Evolutionary conservation across 2,329 filamentous ascomycete species (phyloP), one percentile per base, ranked within the genome.

Genomic region (Xylaria sp.): DNA sequence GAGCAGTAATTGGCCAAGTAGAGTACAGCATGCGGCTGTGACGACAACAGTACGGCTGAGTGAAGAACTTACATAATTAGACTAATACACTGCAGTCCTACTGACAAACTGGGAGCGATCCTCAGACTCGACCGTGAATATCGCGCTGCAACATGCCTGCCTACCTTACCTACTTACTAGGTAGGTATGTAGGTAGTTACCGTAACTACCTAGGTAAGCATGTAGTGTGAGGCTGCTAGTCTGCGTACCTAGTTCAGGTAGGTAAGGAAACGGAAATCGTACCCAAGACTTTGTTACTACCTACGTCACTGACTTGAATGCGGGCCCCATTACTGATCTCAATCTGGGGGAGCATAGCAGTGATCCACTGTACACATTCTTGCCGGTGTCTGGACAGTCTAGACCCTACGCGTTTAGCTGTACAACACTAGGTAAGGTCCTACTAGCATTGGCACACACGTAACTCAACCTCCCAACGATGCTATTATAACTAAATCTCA

Each of bases 11-110:
- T 15, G 25, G 48, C 25, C 55, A 54, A 52, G 56, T 57, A 55
- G 8, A 68, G 57, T 28, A 64, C 66, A 68, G 33, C 15, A 36
- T 66, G 55, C 48, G 48, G 46, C 49, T 20, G 33, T 49, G 51
- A 66, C 39, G 52, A 49, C 58, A 51, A 43, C 43, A 48, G 20
- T 33, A 46, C 25, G 52, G 56, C 48, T 20, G 25, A n/a, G 12
- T 10, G 36, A 31, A 15, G 49, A 13, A 46, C 41, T 25, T 25
- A 23, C 54, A 56, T 56, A 28, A 33, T 43, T 43, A 18, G 15
- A 1, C 15, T 41, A 56, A 5, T 23, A 10, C 20, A 41, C 23
- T 46, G 56, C 54, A 31, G 33, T 31, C 18, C 28, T 57, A 36
- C 33, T 10, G 33, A 36, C 33, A 36, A 36, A 36, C 33, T 36